These are phyloP conservation scores for Artemisia argyi DNA, from an alignment of 129 eudicot genomes.

Conservation along the genomic window DNA sequence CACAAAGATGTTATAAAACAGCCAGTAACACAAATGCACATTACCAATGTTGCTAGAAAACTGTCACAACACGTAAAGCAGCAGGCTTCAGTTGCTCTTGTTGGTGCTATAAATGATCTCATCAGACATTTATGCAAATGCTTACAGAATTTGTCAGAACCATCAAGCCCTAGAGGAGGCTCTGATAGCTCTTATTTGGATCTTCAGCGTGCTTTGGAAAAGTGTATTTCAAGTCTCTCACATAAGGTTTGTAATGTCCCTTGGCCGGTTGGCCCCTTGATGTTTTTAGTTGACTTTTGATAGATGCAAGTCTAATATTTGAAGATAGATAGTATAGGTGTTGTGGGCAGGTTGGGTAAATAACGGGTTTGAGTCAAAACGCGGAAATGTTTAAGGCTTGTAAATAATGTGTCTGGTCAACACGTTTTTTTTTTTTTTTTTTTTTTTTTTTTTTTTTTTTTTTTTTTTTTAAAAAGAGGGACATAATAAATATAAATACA, in stretches of 20 bases:
- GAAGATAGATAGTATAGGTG: background rate
- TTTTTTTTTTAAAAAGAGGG: background rate
- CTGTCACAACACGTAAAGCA: slow-evolving; percentile 55
- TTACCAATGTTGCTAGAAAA: slow-evolving; percentile 51
- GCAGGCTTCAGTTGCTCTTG: slow-evolving; percentile 51
- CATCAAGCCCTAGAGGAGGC: slow-evolving; percentile 51
- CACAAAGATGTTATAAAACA: slow-evolving; percentile 66
- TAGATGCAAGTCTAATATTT: background rate
- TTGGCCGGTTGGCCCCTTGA: slow-evolving; percentile 7
- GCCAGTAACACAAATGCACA: slow-evolving; percentile 55
- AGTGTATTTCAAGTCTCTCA: slow-evolving; percentile 56
- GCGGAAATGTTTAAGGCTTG: background rate
- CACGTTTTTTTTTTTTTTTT: background rate
- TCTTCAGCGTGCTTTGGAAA: slow-evolving; percentile 67
- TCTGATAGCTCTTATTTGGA: slow-evolving; percentile 45
- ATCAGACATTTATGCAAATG: slow-evolving; percentile 68
- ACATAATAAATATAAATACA: background rate
- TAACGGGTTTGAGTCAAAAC: background rate
- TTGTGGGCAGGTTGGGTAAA: background rate
- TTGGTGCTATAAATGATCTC: slow-evolving; percentile 73
- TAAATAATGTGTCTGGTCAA: background rate
- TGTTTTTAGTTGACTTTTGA: background rate
- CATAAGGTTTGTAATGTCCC: slow-evolving; percentile 44
- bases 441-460: background rate
- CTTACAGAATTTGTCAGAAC: slow-evolving; percentile 54